Evolutionary conservation across 768 basidiomycete genomes (phyloP), one percentile per base, ranked within the genome.

Genomic region (Boletus rex-veris): DNA sequence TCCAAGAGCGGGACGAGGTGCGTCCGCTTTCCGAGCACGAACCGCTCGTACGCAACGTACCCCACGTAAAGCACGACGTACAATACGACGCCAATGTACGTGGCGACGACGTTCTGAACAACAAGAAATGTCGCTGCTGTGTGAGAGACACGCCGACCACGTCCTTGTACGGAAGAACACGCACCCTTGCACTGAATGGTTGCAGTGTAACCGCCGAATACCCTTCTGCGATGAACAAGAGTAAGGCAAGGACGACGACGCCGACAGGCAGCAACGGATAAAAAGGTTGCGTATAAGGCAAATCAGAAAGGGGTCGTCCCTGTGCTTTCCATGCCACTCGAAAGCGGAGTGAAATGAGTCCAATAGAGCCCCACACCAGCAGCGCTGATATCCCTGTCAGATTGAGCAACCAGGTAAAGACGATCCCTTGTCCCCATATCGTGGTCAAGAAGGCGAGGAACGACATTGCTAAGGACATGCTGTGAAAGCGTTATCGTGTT

Each of bases 371-470:
- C 85, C 86, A 88, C 39, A 84, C 83, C 54, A 88, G 76, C 45
- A 88, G 71, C 2, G 83, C 81, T 2, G 81, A 84, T 42, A 88
- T 81, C 39, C 86, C 84, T 8, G 81, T 82, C 48, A 86, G 71
- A 58, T 84, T 82, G 46, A 85, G 70, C 10, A 86, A 72, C 85
- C 80, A 81, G 2, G 75, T 77, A 58, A 83, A 82, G 39, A 78
- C 79, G 51, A 80, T 63, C 12, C 79, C 79, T 43, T 76, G 73
- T 15, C 81, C 78, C 81, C 81, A 83, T 55, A 84, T 78, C 6
- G 80, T 80, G 6, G 83, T 79, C 39, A 81, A 62, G 68, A 81
- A 83, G 0, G 82, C 79, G 40, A 84, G 65, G 52, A 67, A 77
- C 0, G 78, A 72, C 53, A 80, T 72, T 0, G 71, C 75, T 4